Evolutionary conservation across 164 flowering plant genomes (phyloP).

Genomic region (Hamamelis virginiana): DNA sequence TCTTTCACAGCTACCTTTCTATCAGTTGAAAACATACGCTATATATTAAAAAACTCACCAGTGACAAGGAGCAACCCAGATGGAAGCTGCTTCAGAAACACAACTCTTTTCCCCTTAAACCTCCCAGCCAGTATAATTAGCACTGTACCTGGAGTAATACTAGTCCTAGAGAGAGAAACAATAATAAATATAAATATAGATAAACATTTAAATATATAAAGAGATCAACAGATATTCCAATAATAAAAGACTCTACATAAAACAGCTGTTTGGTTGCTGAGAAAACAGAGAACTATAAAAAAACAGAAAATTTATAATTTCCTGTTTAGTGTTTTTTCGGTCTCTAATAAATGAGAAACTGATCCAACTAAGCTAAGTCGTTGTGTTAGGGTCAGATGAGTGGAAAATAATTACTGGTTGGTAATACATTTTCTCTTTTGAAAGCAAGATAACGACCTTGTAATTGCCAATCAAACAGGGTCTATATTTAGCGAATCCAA

Average conservation of each 20-base stretch:
- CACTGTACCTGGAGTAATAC: constrained; percentile 71
- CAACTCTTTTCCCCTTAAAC: constrained; percentile 61
- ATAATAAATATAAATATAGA: not conserved
- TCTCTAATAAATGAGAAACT: too few species aligned
- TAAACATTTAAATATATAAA: not conserved
- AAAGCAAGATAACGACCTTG: too few species aligned
- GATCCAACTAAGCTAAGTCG: too few species aligned
- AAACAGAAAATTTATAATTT: too few species aligned
- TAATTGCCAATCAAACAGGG: too few species aligned
- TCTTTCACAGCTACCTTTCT: not conserved
- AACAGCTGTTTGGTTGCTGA: not conserved
- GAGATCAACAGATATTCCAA: not conserved
- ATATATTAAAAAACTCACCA: constrained; percentile 21
- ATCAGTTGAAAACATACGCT: not conserved
- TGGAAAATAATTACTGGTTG: too few species aligned
- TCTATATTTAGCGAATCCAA: too few species aligned
- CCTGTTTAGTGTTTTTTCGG: too few species aligned
- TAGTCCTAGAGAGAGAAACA: constrained; percentile 35
- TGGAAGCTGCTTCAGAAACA: constrained; percentile 44
- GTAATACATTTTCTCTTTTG: too few species aligned
- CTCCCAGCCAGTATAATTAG: constrained; percentile 60
- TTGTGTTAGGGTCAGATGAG: too few species aligned
- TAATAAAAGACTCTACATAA: too few species aligned
- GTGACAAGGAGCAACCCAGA: constrained; percentile 46
- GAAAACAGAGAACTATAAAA: not conserved